Base-by-base conservation (phyloP, 2,329 filamentous ascomycete species). In the Nannizziopsis arthrosporioides region DNA sequence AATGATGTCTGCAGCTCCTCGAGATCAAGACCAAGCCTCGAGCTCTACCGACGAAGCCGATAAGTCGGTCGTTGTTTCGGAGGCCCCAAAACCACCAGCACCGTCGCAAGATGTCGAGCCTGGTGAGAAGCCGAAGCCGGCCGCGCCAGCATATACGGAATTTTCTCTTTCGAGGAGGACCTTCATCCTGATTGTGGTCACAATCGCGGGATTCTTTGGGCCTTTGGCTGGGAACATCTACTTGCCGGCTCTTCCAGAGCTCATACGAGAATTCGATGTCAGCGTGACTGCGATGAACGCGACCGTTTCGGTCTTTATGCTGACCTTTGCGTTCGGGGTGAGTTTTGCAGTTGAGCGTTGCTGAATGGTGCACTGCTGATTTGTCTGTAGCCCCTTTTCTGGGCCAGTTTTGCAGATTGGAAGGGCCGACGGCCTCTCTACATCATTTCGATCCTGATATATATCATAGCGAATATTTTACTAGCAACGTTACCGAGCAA, bases 221-320 rank as follows among this genome's bases (percentile, higher is more conserved):
- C 69, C 69, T 7, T 50, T 72, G 14, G 64, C 65, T n/a, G 69
- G 68, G 27, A 64, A 63, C n/a, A 64, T 72, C 30, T 72, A 72
- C 54, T 55, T 72, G 1, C 69, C 69, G 0, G 61, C 64, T 15
- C 58, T 72, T 19, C 63, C 61, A 1, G 52, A 63, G 14, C 56
- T 71, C 12, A 61, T 66, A 44, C 42, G 62, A 11, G 63, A 67
- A 36, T 71, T 71, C 50, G 53, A 63, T 6, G 59, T 60, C 5
- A 61, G 60, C 6, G 55, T 56, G 19, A 62, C 63, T 5, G 60
- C 57, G 2, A 65, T 71, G 34, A 71, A 71, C 53, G 67, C 61
- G 2, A 69, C 69, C 0, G 67, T 72, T n/a, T 64, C 65, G 0
- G 63, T 71, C 3, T 72, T 70, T 53, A 70, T 68, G 66, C 58